These are phyloP conservation scores for Vitis rotundifolia DNA, from an alignment of 164 flowering plant genomes.

Conservation along the genomic window DNA sequence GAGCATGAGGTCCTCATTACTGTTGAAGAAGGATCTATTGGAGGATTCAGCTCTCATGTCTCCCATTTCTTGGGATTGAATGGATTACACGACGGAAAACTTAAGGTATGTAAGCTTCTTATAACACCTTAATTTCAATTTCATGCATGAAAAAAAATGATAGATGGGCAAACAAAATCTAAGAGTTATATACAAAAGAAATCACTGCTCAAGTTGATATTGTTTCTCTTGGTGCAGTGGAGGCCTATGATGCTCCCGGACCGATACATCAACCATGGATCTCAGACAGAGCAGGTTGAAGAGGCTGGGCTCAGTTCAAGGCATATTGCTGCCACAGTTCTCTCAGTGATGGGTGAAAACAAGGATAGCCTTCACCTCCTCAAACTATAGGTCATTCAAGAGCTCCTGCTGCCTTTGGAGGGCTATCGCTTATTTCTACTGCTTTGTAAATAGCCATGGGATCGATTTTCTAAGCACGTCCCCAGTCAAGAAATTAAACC, in stretches of 20 bases:
- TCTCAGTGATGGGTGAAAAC: constrained; percentile 26
- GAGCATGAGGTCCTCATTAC: constrained; percentile 45
- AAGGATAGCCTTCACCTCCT: constrained; percentile 18
- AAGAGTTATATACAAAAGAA: no score
- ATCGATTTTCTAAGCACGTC: no score
- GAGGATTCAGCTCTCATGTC: constrained; percentile 52
- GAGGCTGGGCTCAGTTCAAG: constrained; percentile 47
- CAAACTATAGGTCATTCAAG: no score
- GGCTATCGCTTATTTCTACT: no score
- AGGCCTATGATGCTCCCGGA: constrained; percentile 55
- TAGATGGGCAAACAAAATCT: no score
- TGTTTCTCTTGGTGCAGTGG: constrained; percentile 32
- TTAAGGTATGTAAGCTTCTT: constrained; percentile 20
- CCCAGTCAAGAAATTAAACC: no score
- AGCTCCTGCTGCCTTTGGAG: no score
- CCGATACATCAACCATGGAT: constrained; percentile 57
- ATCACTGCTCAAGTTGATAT: not conserved
- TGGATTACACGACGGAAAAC: constrained; percentile 42
- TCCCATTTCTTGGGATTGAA: constrained; percentile 42
- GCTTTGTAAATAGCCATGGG: no score
- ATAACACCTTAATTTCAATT: not conserved
- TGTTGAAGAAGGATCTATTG: constrained; percentile 43
- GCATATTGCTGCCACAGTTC: constrained; percentile 47
- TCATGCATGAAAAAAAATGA: no score
- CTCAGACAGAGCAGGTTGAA: constrained; percentile 43